These are phyloP conservation scores for Didymella keratinophila DNA, from an alignment of 2,329 filamentous ascomycete genomes.

Conservation along the genomic window DNA sequence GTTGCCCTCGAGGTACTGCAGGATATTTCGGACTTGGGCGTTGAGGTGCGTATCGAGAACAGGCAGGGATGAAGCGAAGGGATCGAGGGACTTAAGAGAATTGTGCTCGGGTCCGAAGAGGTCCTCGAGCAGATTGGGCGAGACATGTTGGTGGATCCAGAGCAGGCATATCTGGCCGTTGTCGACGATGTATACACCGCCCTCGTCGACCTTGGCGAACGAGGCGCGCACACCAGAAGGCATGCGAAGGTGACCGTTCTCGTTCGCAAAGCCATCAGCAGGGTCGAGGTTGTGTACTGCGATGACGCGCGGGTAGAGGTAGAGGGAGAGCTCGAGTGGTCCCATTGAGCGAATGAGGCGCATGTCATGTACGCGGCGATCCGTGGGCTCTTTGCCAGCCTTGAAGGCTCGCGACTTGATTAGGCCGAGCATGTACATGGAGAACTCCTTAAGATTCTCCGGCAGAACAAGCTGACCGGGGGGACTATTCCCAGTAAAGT, in stretches of 20 bases:
- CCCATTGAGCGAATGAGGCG: conserved; percentile 90
- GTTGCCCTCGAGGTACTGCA: conserved; percentile 82
- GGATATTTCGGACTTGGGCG: conserved; percentile 90
- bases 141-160: conserved; percentile 92
- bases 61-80: conserved; percentile 80
- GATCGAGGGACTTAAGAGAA: conserved; percentile 77
- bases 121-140: conserved; percentile 87
- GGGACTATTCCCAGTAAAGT: conserved; percentile 86
- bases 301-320: conserved; percentile 94
- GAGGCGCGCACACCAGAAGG: conserved; percentile 81
- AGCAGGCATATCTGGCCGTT: conserved; percentile 91
- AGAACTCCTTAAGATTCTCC: conserved; percentile 93
- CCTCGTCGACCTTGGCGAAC: conserved; percentile 88
- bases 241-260: conserved; percentile 85
- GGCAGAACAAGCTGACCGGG: conserved; percentile 93
- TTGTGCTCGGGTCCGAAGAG: conserved; percentile 82
- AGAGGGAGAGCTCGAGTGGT: conserved; percentile 82
- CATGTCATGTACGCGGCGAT: conserved; percentile 90
- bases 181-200: conserved; percentile 92
- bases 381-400: conserved; percentile 85
- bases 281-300: conserved; percentile 88
- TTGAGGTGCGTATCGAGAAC: conserved; percentile 91
- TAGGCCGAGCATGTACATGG: conserved; percentile 92
- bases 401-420: conserved; percentile 94
- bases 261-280: conserved; percentile 91